phyloP scores from a whole-genome alignment of 2,329 filamentous ascomycete genomes.

The Arthrobotrys sinensis region DNA sequence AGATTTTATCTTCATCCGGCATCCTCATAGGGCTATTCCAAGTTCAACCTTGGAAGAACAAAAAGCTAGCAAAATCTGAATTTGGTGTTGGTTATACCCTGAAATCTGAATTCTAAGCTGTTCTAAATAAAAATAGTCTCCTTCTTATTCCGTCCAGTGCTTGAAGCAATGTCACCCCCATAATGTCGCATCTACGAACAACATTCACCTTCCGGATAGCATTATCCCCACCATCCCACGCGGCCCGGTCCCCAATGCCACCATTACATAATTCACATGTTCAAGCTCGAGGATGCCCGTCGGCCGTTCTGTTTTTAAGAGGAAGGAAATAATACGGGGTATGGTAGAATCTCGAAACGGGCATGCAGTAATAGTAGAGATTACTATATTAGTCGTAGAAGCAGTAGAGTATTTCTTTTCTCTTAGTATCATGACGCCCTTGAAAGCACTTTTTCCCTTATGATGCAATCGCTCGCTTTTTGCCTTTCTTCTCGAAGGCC shows the following conservation, averaged over 20 bases:
- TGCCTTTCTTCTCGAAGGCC: neutral
- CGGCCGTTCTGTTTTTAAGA: neutral
- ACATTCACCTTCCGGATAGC: constrained; percentile 14
- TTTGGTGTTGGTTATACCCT: neutral
- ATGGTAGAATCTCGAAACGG: neutral
- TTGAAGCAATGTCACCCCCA: constrained; percentile 8
- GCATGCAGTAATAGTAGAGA: neutral
- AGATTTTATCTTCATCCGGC: constrained; percentile 3
- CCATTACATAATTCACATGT: constrained; percentile 31
- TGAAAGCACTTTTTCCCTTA: constrained; percentile 17
- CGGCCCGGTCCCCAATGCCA: neutral
- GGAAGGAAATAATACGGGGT: constrained; percentile 1
- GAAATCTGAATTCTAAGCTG: neutral
- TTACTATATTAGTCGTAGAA: constrained; percentile 19
- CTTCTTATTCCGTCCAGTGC: neutral
- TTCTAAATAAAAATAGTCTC: constrained; percentile 14
- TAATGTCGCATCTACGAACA: constrained; percentile 5
- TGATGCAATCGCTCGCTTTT: constrained; percentile 53
- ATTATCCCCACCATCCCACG: neutral
- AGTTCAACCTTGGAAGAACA: constrained; percentile 2
- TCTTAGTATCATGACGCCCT: constrained; percentile 5
- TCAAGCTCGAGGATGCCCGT: neutral
- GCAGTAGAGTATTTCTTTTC: neutral
- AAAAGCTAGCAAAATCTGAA: neutral
- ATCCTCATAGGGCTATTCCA: constrained; percentile 23